Evolutionary conservation across 1,139 yeast genomes (phyloP), one percentile per base, ranked within the genome.

Genomic region (Candida smagusa): DNA sequence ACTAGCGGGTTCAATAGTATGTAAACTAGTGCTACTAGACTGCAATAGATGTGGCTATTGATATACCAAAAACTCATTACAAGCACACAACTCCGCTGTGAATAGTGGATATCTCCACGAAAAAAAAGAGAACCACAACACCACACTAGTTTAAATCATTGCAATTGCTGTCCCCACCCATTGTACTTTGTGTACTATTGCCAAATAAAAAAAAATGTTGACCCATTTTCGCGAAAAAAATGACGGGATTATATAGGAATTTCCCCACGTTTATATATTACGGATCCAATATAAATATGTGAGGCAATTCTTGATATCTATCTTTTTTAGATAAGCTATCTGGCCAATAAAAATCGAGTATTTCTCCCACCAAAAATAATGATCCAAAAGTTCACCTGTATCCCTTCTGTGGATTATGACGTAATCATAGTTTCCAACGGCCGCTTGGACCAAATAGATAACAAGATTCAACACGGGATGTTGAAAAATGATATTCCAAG

Each of bases 381-480:
- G 69, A 65, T 65, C 43, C 68, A 64, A 44, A 62, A 61, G 48
- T 65, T 53, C 45, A 61, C 65, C 28, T 64, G 70, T 40, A 56
- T 61, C 22, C 69, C 69, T 25, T 52, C 47, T 30, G 50, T 54
- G 22, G 65, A 61, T 31, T 63, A 65, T 49, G 68, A 65, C 45
- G 62, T 64, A 7, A 50, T 65, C 16, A 52, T 65, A 5, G 58
- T 67, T 12, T 58, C 71, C 22, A 66, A 66, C 44, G 72, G 72
- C 6, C 49, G 64, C 1, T 51, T 54, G 19, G 49, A 47, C 22
- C 69, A 64, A 46, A 63, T 65, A 4, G 65, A 63, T 63, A 11
- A 44, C 48, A 13, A 59, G 57, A 13, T 50, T 63, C 30, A 56
- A 57, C 33, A 30, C 30, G 41, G 53, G 49, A 33, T 56, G 52